Evolutionary conservation across 768 basidiomycete genomes (phyloP), one percentile per base, ranked within the genome.

Genomic region (Leucocoprinus sp.): DNA sequence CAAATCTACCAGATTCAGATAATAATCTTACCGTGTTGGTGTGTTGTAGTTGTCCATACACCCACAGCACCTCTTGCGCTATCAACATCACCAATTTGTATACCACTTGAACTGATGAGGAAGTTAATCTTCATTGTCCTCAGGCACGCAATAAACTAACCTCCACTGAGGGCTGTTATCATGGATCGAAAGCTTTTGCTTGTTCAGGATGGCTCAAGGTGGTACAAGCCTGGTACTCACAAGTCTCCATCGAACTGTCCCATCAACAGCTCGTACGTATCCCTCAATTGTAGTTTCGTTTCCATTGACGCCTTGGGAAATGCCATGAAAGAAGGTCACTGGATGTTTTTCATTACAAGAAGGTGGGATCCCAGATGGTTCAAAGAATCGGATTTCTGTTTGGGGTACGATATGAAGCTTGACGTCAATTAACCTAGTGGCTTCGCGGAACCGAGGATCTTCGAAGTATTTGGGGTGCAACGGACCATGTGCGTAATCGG

Each of bases 31-130:
- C 78, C 74, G 48, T 67, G 68, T 43, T 75, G 76, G 50, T 84
- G 84, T 47, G 64, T 57, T 4, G 71, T 74, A 1, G 80, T 78
- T 4, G 77, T 76, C 84, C 84, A 89, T 6, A 72, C 66, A 4
- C 86, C 84, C 22, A 79, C 69, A 18, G 86, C 65, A 5, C 85
- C 85, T 35, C 70, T 70, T 8, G 78, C 78, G 57, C 82, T 84
- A 22, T 72, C 77, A 14, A 79, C 65, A 19, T 72, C 71, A 7
- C 84, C 84, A 18, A 87, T 57, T 57, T 86, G 83, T 2, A 80
- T 67, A 18, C 79, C 82, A 58, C 77, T 77, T 12, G 80, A 82
- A 51, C 82, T 86, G 51, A 34, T 55, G 37, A 46, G 17, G 28
- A 21, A 24, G 4, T 14, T 29, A 18, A 37, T 34, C 28, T 31